Conservation (phyloP, 305 asterid species). For the Fraxinus ornus region DNA sequence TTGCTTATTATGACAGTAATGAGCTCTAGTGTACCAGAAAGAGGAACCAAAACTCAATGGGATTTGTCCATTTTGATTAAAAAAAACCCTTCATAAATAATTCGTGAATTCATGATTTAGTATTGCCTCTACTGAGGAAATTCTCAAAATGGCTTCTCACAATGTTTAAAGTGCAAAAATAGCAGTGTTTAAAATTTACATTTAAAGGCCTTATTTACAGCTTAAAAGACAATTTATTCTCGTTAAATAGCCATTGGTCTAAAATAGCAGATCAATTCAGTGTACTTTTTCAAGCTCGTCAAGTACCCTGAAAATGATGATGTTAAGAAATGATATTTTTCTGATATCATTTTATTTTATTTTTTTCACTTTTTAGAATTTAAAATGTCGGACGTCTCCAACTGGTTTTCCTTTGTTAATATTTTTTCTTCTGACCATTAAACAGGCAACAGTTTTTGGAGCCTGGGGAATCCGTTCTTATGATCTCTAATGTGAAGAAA, state of each 20-base stretch:
- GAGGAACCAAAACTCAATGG: background rate
- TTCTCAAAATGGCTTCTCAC: background rate
- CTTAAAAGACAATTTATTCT: background rate
- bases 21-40: background rate
- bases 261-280: background rate
- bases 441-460: slow-evolving; percentile 96
- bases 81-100: background rate
- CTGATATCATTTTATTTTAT: background rate
- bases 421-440: slow-evolving; percentile 14
- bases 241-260: background rate
- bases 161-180: background rate
- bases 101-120: background rate
- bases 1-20: background rate
- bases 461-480: slow-evolving; percentile 92
- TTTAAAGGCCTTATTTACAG: background rate
- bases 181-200: background rate
- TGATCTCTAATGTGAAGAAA: slow-evolving; percentile 97
- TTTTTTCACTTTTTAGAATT: background rate
- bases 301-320: background rate
- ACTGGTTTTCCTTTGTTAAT: background rate
- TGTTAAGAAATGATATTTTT: too few relatives aligned
- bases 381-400: background rate
- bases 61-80: background rate
- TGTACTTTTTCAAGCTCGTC: background rate
- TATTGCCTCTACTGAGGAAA: background rate